Percentiles rank a stretch among this genome's conserved stretches.
These are phyloP conservation scores for Aspergillus ochraceoroseus DNA, from an alignment of 2,329 filamentous ascomycete species.

Conservation along the genomic window DNA sequence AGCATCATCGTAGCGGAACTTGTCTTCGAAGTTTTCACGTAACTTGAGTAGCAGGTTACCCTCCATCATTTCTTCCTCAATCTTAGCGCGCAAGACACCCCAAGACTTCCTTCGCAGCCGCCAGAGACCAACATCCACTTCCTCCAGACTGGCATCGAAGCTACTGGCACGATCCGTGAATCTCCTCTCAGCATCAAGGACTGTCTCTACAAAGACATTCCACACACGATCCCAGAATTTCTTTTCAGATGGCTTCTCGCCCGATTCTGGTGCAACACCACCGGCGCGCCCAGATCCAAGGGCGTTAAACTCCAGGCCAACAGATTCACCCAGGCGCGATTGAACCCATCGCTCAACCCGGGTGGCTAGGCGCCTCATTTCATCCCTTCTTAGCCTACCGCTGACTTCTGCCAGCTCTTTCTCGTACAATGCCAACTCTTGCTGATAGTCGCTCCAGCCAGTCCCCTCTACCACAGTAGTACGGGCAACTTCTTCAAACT, in stretches of 20 bases:
- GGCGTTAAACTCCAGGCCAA: slow-evolving; percentile 94
- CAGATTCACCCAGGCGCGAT: slow-evolving; percentile 76
- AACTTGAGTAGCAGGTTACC: slow-evolving; percentile 93
- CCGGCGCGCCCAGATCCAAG: slow-evolving; percentile 83
- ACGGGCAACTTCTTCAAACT: slow-evolving; percentile 71
- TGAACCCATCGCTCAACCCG: slow-evolving; percentile 92
- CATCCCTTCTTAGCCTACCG: slow-evolving; percentile 77
- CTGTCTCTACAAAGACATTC: slow-evolving; percentile 75
- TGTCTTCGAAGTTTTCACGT: slow-evolving; percentile 97
- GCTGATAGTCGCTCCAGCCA: slow-evolving; percentile 79
- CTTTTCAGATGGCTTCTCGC: slow-evolving; percentile 71
- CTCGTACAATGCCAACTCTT: slow-evolving; percentile 73
- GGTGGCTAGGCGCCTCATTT: slow-evolving; percentile 88
- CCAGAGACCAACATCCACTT: slow-evolving; percentile 91
- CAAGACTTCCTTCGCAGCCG: slow-evolving; percentile 88
- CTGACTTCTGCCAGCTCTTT: slow-evolving; percentile 91
- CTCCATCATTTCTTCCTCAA: slow-evolving; percentile 97
- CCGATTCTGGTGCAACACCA: slow-evolving; percentile 70
- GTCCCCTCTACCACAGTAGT: slow-evolving; percentile 72
- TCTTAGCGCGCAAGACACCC: slow-evolving; percentile 80
- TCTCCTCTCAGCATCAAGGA: slow-evolving; percentile 75
- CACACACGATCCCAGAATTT: slow-evolving; percentile 96
- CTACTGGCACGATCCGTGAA: slow-evolving; percentile 86
- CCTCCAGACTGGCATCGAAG: slow-evolving; percentile 85
- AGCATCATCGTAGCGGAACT: slow-evolving; percentile 93